Evolutionary conservation across 208 protist species (phyloP).

Genomic region (Leishmania major): DNA sequence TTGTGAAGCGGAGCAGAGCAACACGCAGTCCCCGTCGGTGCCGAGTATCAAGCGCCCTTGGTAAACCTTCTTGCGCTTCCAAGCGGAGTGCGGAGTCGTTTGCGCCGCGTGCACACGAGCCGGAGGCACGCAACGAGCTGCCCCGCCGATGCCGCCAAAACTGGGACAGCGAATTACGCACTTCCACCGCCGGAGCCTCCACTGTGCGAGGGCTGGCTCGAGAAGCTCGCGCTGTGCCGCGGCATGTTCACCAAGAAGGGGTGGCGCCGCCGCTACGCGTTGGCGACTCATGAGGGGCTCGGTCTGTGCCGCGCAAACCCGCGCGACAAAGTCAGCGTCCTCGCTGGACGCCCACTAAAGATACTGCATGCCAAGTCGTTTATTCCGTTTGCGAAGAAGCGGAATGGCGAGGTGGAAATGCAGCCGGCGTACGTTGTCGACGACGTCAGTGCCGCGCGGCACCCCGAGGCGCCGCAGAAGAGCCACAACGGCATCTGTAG

Average conservation of each 20-base stretch:
- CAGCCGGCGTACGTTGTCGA: conserved; percentile 58
- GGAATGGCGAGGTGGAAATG: conserved; percentile 25
- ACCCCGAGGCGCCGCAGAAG: conserved; percentile 41
- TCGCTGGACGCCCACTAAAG: not conserved
- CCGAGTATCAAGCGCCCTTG: not conserved
- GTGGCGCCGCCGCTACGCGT: conserved; percentile 57
- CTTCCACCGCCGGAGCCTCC: not conserved
- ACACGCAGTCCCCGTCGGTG: not conserved
- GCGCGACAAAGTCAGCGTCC: conserved; percentile 15
- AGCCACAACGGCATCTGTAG: conserved; percentile 41
- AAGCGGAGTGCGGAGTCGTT: not conserved
- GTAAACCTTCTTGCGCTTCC: not conserved
- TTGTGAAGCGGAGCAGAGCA: not conserved
- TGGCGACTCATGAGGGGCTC: conserved; percentile 51
- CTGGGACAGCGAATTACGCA: not conserved
- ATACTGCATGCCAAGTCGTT: conserved; percentile 33
- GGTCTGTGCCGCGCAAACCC: conserved; percentile 43
- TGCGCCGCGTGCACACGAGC: not conserved
- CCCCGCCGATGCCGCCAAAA: not conserved
- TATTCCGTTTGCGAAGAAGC: conserved; percentile 40
- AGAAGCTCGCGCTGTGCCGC: conserved; percentile 61
- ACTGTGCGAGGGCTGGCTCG: conserved; percentile 66
- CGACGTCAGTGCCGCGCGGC: conserved; percentile 41
- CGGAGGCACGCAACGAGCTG: not conserved
- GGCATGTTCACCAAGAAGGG: conserved; percentile 40